Conservation (phyloP, 345 rosid genomes). For the Citrus medica region DNA sequence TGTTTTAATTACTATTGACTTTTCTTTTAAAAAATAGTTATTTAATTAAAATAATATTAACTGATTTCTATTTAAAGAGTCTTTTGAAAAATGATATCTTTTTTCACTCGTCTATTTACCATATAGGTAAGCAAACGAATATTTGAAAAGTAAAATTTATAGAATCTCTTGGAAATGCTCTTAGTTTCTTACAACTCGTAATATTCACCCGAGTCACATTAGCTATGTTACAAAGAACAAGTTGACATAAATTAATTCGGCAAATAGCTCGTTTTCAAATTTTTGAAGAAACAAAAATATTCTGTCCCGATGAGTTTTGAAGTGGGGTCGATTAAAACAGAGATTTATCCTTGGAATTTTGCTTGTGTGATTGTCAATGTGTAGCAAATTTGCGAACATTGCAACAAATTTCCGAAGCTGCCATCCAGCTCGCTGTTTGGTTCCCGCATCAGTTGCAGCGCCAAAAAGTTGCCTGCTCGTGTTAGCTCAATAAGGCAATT, state of each 20-base stretch:
- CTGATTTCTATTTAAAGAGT: too few relatives aligned
- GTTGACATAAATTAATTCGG: conserved; percentile 6
- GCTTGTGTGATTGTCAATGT: conserved; percentile 1
- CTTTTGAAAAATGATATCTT: too few relatives aligned
- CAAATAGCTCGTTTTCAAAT: neutral
- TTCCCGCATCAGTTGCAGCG: neutral
- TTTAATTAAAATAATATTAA: too few relatives aligned
- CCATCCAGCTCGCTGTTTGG: neutral
- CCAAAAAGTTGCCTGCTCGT: neutral
- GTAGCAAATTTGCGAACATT: conserved; percentile 2
- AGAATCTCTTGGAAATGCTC: too few relatives aligned
- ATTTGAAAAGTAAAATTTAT: too few relatives aligned
- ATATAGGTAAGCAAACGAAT: too few relatives aligned
- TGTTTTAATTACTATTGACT: too few relatives aligned
- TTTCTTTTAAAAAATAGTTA: too few relatives aligned
- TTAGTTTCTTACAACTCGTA: neutral
- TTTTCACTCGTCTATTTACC: too few relatives aligned
- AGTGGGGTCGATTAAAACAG: conserved; percentile 7
- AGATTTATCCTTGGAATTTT: conserved; percentile 1
- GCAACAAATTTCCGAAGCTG: neutral
- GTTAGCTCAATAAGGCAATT: neutral
- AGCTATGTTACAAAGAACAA: neutral
- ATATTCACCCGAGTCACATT: neutral
- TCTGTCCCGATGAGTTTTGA: neutral
- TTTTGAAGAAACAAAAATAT: conserved; percentile 2